Evolutionary conservation across 2,329 filamentous ascomycete species (phyloP).

Genomic region (Penicillium sp.): DNA sequence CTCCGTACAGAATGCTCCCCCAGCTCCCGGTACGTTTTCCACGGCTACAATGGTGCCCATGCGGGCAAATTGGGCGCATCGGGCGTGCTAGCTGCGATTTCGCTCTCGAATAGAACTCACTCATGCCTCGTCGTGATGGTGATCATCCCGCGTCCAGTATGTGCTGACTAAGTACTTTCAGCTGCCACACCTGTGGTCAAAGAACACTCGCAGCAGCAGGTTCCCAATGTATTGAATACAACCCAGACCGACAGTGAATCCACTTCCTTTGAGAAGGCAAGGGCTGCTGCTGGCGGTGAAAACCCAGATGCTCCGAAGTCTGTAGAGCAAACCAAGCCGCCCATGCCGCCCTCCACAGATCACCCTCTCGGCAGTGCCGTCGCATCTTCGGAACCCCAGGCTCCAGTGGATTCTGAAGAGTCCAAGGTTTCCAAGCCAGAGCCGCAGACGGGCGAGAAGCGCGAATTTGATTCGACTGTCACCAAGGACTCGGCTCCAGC

Average conservation of each 20-base stretch:
- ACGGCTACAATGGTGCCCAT: not conserved
- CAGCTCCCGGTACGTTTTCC: conserved; percentile 30
- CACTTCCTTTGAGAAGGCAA: conserved; percentile 3
- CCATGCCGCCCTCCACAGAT: conserved; percentile 8
- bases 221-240: conserved; percentile 18
- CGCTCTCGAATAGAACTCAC: not conserved
- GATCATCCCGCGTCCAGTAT: not conserved
- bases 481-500: not conserved
- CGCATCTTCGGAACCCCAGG: conserved; percentile 15
- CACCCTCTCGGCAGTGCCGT: conserved; percentile 6
- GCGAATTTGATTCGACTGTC: conserved; percentile 20
- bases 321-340: conserved; percentile 12
- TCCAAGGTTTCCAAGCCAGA: not conserved
- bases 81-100: not conserved
- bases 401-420: conserved; percentile 1
- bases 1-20: conserved; percentile 13
- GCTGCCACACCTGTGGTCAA: conserved; percentile 13
- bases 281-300: conserved; percentile 6
- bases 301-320: conserved; percentile 12
- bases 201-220: conserved; percentile 20
- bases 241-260: conserved; percentile 18
- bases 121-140: not conserved
- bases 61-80: conserved; percentile 6
- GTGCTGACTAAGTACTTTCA: conserved; percentile 26
- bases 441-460: conserved; percentile 24